phyloP scores from a whole-genome alignment of 2,329 filamentous ascomycete species.

The Aspergillus ochraceus region DNA sequence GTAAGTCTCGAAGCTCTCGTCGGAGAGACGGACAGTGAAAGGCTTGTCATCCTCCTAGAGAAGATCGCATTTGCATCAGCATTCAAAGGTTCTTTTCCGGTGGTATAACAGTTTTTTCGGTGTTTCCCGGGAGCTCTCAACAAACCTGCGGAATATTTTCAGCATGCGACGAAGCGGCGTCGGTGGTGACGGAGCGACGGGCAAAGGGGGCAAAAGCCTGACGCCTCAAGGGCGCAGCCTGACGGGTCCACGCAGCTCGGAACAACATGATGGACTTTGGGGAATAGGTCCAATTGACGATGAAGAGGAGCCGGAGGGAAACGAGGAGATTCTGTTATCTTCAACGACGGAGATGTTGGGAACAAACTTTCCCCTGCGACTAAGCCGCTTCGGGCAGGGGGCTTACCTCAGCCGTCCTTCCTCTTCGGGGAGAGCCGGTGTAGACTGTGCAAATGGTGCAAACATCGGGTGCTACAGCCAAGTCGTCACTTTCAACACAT shows the following conservation, averaged over 20 bases:
- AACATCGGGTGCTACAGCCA: conserved; percentile 14
- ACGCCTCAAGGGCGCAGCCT: conserved; percentile 57
- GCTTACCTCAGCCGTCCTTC: conserved; percentile 23
- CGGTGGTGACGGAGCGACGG: conserved; percentile 83
- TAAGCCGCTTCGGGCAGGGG: conserved; percentile 24
- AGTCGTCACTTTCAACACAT: background rate
- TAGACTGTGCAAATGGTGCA: conserved; percentile 30
- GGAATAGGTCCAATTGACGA: conserved; percentile 29
- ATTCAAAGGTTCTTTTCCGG: conserved; percentile 7
- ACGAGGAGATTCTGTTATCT: conserved; percentile 30
- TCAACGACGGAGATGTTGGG: conserved; percentile 35
- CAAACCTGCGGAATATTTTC: conserved; percentile 73
- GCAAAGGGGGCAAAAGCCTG: conserved; percentile 49
- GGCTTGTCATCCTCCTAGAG: conserved; percentile 85
- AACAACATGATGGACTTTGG: conserved; percentile 63
- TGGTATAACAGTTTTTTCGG: background rate
- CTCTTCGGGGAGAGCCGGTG: conserved; percentile 30
- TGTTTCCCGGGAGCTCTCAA: conserved; percentile 41
- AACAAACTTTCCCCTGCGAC: conserved; percentile 34
- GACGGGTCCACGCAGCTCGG: conserved; percentile 65
- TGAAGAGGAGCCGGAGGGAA: conserved; percentile 18
- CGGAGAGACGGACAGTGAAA: conserved; percentile 88
- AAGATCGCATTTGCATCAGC: conserved; percentile 21
- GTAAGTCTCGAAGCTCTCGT: conserved; percentile 99
- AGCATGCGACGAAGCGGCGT: conserved; percentile 88